These are phyloP conservation scores for Backusella liffmaniae DNA, from an alignment of 192 early-diverging fungal species.

Conservation along the genomic window DNA sequence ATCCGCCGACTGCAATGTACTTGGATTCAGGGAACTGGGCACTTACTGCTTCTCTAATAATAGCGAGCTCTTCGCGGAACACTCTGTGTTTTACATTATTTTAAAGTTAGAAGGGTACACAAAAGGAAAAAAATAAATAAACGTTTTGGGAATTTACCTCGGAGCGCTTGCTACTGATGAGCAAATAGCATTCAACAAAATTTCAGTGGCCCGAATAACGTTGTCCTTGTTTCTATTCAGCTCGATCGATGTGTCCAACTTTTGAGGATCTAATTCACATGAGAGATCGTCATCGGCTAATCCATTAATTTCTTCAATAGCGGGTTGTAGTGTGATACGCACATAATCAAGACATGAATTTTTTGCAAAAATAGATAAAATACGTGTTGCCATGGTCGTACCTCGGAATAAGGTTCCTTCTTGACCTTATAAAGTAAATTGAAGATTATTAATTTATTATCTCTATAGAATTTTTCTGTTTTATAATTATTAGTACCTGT, in stretches of 20 bases:
- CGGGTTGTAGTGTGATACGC: conserved; percentile 75
- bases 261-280: conserved; percentile 88
- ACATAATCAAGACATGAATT: conserved; percentile 79
- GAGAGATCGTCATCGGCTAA: conserved; percentile 42
- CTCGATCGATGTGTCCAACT: conserved; percentile 61
- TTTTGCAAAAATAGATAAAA: conserved; percentile 82
- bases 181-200: conserved; percentile 81
- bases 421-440: conserved; percentile 13
- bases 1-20: conserved; percentile 86
- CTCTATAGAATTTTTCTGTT: background rate
- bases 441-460: background rate
- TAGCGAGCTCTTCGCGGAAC: conserved; percentile 79
- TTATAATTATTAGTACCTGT: conserved; percentile 52
- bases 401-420: conserved; percentile 83
- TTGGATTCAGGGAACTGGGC: conserved; percentile 81
- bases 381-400: conserved; percentile 85
- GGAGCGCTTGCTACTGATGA: conserved; percentile 67
- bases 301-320: conserved; percentile 58
- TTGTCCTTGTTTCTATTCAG: conserved; percentile 71
- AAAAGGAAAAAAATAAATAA: background rate
- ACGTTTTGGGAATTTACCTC: conserved; percentile 22
- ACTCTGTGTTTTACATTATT: conserved; percentile 24
- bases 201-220: conserved; percentile 66
- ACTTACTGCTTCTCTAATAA: conserved; percentile 73
- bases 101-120: background rate